Percentiles rank a stretch among this genome's conserved stretches.
These are phyloP conservation scores for Nyctanthes arbortristis DNA, from an alignment of 257 asterid genomes.

Conservation along the genomic window DNA sequence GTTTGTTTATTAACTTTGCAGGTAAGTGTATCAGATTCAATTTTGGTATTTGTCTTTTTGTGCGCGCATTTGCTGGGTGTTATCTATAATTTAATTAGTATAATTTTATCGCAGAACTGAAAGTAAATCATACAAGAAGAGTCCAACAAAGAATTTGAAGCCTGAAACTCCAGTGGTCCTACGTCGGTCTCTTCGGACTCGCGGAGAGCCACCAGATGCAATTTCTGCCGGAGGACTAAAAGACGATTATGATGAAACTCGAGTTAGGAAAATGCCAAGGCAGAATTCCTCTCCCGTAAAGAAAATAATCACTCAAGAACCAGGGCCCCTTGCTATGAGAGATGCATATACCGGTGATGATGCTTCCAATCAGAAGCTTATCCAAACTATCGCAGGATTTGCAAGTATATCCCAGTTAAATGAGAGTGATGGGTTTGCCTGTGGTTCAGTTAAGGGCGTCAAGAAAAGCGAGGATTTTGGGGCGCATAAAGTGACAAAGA, in stretches of 20 bases:
- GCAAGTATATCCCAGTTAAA: constrained; percentile 25
- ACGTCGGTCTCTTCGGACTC: constrained; percentile 88
- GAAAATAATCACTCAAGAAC: constrained; percentile 29
- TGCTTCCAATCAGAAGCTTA: constrained; percentile 42
- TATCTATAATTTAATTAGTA: not conserved
- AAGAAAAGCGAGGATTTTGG: constrained; percentile 20
- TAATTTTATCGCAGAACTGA: constrained; percentile 44
- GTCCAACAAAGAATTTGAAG: constrained; percentile 64
- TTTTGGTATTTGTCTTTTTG: not conserved
- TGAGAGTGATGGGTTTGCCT: constrained; percentile 18
- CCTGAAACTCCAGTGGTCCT: constrained; percentile 59
- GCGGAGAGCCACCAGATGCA: constrained; percentile 78
- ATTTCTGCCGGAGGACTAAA: constrained; percentile 54
- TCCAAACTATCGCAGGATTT: constrained; percentile 32
- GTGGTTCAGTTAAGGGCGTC: constrained; percentile 18
- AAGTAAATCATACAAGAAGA: constrained; percentile 55
- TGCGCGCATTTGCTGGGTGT: not conserved
- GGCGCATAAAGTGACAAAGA: constrained; percentile 21
- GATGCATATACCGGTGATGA: constrained; percentile 54
- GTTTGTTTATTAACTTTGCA: not conserved
- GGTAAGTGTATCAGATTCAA: not conserved
- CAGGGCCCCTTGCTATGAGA: constrained; percentile 55
- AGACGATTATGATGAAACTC: constrained; percentile 46
- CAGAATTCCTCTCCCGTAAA: constrained; percentile 14
- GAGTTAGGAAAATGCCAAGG: constrained; percentile 11